Base-by-base conservation (phyloP, 2,329 filamentous ascomycete species). In the Diaporthe australafricana region DNA sequence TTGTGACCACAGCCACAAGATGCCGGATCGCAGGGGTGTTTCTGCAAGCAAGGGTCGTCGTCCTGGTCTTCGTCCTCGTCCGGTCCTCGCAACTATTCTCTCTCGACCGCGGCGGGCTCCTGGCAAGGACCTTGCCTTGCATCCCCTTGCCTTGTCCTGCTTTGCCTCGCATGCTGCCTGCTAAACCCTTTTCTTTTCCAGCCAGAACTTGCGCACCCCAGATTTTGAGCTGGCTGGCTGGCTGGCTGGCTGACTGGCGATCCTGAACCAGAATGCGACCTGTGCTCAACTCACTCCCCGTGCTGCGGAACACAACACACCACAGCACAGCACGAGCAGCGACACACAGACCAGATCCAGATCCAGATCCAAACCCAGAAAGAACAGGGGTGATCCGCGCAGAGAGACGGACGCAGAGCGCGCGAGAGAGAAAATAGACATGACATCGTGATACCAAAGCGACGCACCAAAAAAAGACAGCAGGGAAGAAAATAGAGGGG, bases 261-360 rank as follows among this genome's bases (percentile, higher is more conserved):
- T 38, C 60, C 5, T 50, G 60, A 65, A 50, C 60, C 60, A 65
- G 60, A 50, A 65, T 65, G 60, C 60, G 60, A 50, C 45, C 60
- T 48, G 42, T 65, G 60, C 60, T 65, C 60, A 35, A 30, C 27
- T 25, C 42, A 27, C 60, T 35, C 9, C n/a, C 45, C 30, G 22
- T 65, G 60, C 60, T 65, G 60, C 60, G 60, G 7, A 65, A 50
- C 60, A 65, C 60, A 17, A 45, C 30, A 50, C 30, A 50, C 27
- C 60, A 25, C 42, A 32, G n/a, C 57, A 30, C 42, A 50, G 60
- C 30, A 38, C 32, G 60, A 38, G 60, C 45, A 11, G 60, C 60
- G 45, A 27, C 30, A 65, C 60, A 65, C 60, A 50, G 60, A 65
- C 60, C 60, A 65, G 45, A 38, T 65, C 60, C 60, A 50, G 60